Conservation (phyloP, 176 grass and related monocot genomes). For the Oryza coarctata region DNA sequence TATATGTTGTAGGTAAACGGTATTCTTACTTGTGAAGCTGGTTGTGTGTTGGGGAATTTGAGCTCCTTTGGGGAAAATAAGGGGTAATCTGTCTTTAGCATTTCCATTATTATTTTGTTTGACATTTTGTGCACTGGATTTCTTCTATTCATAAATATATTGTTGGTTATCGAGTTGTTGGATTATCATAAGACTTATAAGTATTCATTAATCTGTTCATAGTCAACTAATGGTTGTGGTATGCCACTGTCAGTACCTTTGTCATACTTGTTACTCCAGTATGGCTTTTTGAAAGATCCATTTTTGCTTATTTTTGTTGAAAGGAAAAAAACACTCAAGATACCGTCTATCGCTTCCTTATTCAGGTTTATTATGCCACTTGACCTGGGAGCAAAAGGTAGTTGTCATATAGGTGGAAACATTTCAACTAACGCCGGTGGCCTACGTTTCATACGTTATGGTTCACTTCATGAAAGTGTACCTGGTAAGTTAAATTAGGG, state of each 20-base stretch:
- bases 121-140: neutral
- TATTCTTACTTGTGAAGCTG: constrained; percentile 93
- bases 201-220: constrained; percentile 13
- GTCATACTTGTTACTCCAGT: neutral
- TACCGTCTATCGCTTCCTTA: constrained; percentile 19
- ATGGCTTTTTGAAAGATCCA: neutral
- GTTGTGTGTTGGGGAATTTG: constrained; percentile 91
- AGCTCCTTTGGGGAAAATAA: constrained; percentile 80
- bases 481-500: constrained; percentile 58
- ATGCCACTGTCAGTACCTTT: constrained; percentile 8
- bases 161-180: neutral
- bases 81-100: constrained; percentile 53
- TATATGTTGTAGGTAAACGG: constrained; percentile 80
- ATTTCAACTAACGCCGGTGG: constrained; percentile 97
- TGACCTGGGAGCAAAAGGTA: constrained; percentile 96
- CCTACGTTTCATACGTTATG: constrained; percentile 86
- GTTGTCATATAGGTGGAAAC: constrained; percentile 96
- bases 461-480: constrained; percentile 95
- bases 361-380: constrained; percentile 95
- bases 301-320: constrained; percentile 7
- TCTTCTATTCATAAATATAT: constrained; percentile 18
- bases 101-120: neutral
- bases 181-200: constrained; percentile 7
- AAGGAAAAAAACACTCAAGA: neutral
- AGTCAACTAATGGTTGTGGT: constrained; percentile 4